Conservation (phyloP, 805 yeast genomes). For the Candida berthetii region DNA sequence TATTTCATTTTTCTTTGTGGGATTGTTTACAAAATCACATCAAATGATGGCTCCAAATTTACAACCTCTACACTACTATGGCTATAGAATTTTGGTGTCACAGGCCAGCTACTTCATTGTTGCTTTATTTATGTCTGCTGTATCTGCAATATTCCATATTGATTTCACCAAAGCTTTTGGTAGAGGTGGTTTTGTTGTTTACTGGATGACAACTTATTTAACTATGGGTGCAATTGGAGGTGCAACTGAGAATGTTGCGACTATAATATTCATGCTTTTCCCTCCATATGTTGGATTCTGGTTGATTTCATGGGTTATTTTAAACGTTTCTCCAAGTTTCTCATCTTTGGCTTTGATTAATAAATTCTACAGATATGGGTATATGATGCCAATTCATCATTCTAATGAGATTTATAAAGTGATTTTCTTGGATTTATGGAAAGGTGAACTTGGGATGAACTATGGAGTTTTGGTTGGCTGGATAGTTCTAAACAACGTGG, state of each 20-base stretch:
- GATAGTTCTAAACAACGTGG: slow-evolving; percentile 43
- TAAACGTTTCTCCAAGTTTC: slow-evolving; percentile 65
- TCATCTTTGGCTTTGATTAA: slow-evolving; percentile 56
- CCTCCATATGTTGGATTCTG: slow-evolving; percentile 71
- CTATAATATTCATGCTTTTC: slow-evolving; percentile 40
- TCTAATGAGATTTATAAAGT: slow-evolving; percentile 57
- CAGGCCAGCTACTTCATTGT: slow-evolving; percentile 50
- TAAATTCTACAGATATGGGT: slow-evolving; percentile 55
- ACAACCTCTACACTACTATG: slow-evolving; percentile 36
- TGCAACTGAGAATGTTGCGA: slow-evolving; percentile 59
- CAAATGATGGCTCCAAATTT: slow-evolving; percentile 38
- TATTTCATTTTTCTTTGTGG: slow-evolving; percentile 66
- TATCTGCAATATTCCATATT: slow-evolving; percentile 65
- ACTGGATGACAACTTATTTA: slow-evolving; percentile 64
- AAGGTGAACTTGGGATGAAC: slow-evolving; percentile 52
- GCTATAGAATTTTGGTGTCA: slow-evolving; percentile 46
- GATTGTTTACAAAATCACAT: slow-evolving; percentile 51
- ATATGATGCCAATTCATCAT: slow-evolving; percentile 65
- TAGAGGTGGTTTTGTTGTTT: slow-evolving; percentile 62
- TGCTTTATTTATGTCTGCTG: slow-evolving; percentile 50
- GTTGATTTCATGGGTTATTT: slow-evolving; percentile 64
- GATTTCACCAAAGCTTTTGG: slow-evolving; percentile 56
- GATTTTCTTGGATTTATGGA: slow-evolving; percentile 48
- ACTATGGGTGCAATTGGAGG: slow-evolving; percentile 76
- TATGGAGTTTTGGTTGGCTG: slow-evolving; percentile 56